phyloP scores from a whole-genome alignment of 768 basidiomycete species.

The Rhodotorula babjevae region DNA sequence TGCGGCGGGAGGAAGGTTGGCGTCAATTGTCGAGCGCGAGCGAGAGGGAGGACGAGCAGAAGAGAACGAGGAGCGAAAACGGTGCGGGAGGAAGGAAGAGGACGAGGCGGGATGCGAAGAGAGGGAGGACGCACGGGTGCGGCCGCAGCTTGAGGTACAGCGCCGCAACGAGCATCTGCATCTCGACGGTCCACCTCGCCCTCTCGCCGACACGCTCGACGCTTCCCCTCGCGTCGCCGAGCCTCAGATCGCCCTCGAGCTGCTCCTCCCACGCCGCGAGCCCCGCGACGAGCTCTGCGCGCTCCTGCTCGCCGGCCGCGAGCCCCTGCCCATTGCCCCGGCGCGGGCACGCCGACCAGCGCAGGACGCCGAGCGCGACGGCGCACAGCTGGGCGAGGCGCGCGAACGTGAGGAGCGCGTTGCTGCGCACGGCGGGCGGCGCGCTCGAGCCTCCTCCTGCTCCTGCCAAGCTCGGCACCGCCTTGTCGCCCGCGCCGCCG shows the following conservation, averaged over 20 bases:
- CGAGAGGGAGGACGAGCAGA: too few relatives aligned
- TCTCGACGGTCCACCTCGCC: constrained; percentile 24
- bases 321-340: constrained; percentile 20
- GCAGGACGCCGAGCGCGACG: constrained; percentile 23
- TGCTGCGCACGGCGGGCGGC: constrained; percentile 11
- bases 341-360: constrained; percentile 21
- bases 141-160: constrained; percentile 17
- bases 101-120: too few relatives aligned
- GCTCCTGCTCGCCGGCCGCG: constrained; percentile 15
- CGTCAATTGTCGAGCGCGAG: too few relatives aligned
- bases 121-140: constrained; percentile 14
- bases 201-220: constrained; percentile 18
- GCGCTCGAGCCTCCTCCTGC: neutral
- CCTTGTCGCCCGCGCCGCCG: too few relatives aligned
- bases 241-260: constrained; percentile 10
- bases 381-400: constrained; percentile 25
- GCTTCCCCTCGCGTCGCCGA: neutral
- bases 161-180: constrained; percentile 14
- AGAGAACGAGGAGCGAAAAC: accelerated
- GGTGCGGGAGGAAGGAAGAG: too few relatives aligned
- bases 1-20: too few relatives aligned
- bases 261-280: constrained; percentile 20
- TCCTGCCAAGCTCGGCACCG: neutral
- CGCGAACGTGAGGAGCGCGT: constrained; percentile 19
- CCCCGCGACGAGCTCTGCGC: constrained; percentile 10